Evolutionary conservation across 805 yeast genomes (phyloP).

Genomic region (Wickerhamomyces alni): DNA sequence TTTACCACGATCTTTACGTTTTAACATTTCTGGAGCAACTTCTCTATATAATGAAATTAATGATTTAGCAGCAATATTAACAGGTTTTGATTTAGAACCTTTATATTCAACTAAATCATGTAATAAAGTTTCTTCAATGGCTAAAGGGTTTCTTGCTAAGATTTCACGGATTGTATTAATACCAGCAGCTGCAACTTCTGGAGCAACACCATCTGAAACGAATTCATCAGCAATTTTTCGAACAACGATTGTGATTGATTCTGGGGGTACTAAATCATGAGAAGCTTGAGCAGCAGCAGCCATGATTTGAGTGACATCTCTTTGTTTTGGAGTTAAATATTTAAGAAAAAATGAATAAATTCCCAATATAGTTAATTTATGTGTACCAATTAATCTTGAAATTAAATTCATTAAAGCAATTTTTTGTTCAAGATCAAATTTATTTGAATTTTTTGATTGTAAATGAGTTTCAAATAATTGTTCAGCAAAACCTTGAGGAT

Average conservation of each 20-base stretch:
- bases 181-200: constrained; percentile 98
- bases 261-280: constrained; percentile 97
- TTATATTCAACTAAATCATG: constrained; percentile 89
- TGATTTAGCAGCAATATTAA: constrained; percentile 89
- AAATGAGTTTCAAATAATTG: constrained; percentile 67
- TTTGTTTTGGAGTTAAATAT: constrained; percentile 89
- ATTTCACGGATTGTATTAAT: constrained; percentile 93
- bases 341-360: constrained; percentile 84
- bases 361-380: constrained; percentile 85
- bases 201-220: constrained; percentile 96
- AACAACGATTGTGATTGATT: constrained; percentile 69
- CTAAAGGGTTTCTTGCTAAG: constrained; percentile 87
- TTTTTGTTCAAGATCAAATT: constrained; percentile 80
- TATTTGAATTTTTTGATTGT: constrained; percentile 60
- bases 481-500: constrained; percentile 98
- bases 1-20: constrained; percentile 89
- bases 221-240: constrained; percentile 96
- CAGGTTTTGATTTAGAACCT: constrained; percentile 91
- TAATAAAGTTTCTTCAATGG: constrained; percentile 79
- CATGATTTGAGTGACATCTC: constrained; percentile 90
- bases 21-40: constrained; percentile 93
- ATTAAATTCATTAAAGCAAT: constrained; percentile 82
- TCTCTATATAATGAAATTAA: constrained; percentile 84
- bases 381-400: constrained; percentile 89
- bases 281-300: constrained; percentile 97